phyloP scores from a whole-genome alignment of 371 early-diverging fungal species.

The Mucor piriformis region DNA sequence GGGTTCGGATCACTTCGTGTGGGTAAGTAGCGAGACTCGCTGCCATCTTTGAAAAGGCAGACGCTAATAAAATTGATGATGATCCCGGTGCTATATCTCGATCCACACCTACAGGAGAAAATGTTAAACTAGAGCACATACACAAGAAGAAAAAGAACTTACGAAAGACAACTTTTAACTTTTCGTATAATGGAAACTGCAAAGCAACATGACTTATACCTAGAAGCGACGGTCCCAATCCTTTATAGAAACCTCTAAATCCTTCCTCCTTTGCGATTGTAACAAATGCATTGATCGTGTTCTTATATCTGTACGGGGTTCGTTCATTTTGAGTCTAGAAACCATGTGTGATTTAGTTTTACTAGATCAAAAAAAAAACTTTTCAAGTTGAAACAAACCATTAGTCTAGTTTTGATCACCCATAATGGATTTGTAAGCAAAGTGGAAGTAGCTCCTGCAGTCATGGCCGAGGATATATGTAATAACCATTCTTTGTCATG shows the following conservation, averaged over 20 bases:
- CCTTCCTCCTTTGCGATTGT: slow-evolving; percentile 75
- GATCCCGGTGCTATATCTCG: slow-evolving; percentile 34
- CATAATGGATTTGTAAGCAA: slow-evolving; percentile 89
- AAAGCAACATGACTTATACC: slow-evolving; percentile 94
- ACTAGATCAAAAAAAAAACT: background rate
- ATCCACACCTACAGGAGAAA: slow-evolving; percentile 17
- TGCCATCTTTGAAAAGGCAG: slow-evolving; percentile 84
- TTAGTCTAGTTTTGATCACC: slow-evolving; percentile 93
- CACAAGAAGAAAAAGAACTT: slow-evolving; percentile 27
- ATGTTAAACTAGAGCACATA: background rate
- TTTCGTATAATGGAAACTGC: slow-evolving; percentile 95
- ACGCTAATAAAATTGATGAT: slow-evolving; percentile 74
- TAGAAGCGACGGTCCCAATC: slow-evolving; percentile 85
- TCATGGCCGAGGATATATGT: slow-evolving; percentile 83
- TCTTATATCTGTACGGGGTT: slow-evolving; percentile 72
- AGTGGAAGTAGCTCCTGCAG: slow-evolving; percentile 82
- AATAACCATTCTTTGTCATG: slow-evolving; percentile 61
- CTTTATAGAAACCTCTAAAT: slow-evolving; percentile 83
- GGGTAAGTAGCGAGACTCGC: slow-evolving; percentile 91
- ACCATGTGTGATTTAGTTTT: background rate
- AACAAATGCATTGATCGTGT: slow-evolving; percentile 70
- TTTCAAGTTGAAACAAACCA: slow-evolving; percentile 53
- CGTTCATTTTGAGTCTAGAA: slow-evolving; percentile 69
- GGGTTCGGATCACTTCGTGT: slow-evolving; percentile 79
- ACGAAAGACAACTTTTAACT: slow-evolving; percentile 74